Percentiles rank a stretch among this genome's conserved stretches.
These are phyloP conservation scores for Colletotrichum tropicicola DNA, from an alignment of 2,329 filamentous ascomycete genomes.

Conservation along the genomic window DNA sequence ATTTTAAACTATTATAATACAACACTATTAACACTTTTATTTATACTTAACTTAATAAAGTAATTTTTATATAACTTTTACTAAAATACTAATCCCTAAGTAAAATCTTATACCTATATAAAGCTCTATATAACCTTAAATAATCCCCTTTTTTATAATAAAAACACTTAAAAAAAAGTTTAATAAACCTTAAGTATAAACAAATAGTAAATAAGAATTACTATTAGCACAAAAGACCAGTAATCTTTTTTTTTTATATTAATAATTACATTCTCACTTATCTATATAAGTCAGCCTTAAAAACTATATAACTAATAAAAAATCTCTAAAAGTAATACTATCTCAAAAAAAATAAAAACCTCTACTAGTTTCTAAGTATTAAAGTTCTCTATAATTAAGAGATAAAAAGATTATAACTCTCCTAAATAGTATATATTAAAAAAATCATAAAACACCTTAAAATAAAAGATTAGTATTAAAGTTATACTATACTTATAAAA, in stretches of 20 bases:
- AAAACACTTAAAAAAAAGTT: background rate
- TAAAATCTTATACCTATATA: background rate
- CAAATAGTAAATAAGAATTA: background rate
- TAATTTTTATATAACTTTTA: background rate
- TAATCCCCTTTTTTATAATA: background rate
- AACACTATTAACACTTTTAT: background rate
- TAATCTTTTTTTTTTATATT: background rate
- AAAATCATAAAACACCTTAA: no score
- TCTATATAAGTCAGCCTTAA: rapidly evolving
- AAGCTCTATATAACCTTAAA: background rate
- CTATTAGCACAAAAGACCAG: background rate
- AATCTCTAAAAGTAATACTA: background rate
- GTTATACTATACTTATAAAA: no score
- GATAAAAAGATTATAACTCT: no score
- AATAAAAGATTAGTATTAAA: no score
- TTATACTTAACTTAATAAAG: background rate
- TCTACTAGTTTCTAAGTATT: background rate
- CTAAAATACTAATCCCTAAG: background rate
- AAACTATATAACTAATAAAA: background rate
- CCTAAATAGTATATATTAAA: no score
- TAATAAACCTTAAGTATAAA: background rate
- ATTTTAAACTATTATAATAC: background rate
- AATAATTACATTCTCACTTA: background rate
- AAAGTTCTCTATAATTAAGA: background rate
- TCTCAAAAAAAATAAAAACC: background rate